These are phyloP conservation scores for Saussurea involucrata DNA, from an alignment of 129 eudicot genomes.

Conservation along the genomic window DNA sequence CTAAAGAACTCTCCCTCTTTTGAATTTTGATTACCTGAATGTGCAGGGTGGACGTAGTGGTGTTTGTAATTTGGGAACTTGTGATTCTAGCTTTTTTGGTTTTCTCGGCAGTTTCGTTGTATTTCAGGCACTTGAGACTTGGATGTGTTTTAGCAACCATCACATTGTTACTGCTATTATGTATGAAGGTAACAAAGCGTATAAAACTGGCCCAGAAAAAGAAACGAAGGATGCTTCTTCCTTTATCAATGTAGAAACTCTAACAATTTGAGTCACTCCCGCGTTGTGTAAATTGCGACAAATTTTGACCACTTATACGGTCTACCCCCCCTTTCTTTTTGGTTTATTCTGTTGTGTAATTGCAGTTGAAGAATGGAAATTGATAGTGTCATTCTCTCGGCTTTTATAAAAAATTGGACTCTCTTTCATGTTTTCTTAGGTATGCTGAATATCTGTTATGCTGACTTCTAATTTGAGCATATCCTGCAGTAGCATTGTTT, in stretches of 20 bases:
- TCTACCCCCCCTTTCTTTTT: constrained; percentile 10
- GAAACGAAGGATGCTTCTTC: constrained; percentile 98
- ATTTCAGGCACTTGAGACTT: constrained; percentile 71
- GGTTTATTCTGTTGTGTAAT: constrained; percentile 37
- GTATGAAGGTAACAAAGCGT: constrained; percentile 95
- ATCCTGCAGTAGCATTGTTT: neutral
- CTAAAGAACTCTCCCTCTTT: neutral
- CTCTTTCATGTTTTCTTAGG: constrained; percentile 10
- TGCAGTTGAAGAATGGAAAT: constrained; percentile 27
- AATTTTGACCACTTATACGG: constrained; percentile 39
- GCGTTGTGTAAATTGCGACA: constrained; percentile 39
- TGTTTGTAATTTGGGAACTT: constrained; percentile 91
- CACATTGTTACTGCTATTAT: constrained; percentile 67
- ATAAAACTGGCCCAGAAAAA: constrained; percentile 77
- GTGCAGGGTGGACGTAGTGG: constrained; percentile 94
- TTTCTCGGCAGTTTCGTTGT: constrained; percentile 85
- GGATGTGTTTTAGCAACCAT: constrained; percentile 57
- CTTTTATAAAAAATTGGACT: neutral
- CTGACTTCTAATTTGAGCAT: neutral
- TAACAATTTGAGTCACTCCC: constrained; percentile 2
- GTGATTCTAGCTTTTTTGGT: constrained; percentile 81
- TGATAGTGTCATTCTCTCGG: constrained; percentile 20
- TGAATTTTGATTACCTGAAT: constrained; percentile 9
- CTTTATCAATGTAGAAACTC: constrained; percentile 71
- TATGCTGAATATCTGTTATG: neutral